Evolutionary conservation across 2,329 filamentous ascomycete genomes (phyloP).

Genomic region (Sporothrix mexicana): DNA sequence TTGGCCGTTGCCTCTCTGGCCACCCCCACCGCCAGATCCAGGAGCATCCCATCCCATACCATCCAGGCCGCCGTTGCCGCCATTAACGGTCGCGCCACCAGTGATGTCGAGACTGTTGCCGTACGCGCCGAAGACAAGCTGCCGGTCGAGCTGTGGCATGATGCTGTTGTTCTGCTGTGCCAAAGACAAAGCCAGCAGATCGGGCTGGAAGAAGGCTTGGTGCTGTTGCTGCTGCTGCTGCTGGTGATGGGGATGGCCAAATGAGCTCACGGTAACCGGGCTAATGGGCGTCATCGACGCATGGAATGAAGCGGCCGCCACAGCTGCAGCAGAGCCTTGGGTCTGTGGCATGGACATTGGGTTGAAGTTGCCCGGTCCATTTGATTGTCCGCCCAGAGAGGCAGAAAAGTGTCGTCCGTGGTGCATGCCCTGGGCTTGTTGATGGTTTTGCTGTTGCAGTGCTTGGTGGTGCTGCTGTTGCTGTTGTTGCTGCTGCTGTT

Average conservation of each 20-base stretch:
- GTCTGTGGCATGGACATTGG: constrained; percentile 51
- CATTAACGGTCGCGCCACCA: constrained; percentile 45
- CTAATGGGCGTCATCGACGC: constrained; percentile 58
- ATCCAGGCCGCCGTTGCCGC: constrained; percentile 52
- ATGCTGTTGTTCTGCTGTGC: constrained; percentile 56
- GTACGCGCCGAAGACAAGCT: constrained; percentile 78
- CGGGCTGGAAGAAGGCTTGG: constrained; percentile 54
- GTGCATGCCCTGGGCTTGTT: constrained; percentile 46
- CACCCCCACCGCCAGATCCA: constrained; percentile 32
- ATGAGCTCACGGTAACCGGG: constrained; percentile 52
- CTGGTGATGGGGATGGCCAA: constrained; percentile 43
- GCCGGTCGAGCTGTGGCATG: constrained; percentile 73
- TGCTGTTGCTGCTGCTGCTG: constrained; percentile 36
- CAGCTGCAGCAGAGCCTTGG: constrained; percentile 50
- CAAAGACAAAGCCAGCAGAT: constrained; percentile 61
- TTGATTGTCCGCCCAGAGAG: constrained; percentile 50
- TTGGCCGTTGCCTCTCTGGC: constrained; percentile 20
- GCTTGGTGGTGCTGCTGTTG: constrained; percentile 40
- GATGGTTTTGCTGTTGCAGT: constrained; percentile 37
- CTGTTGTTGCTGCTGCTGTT: constrained; percentile 48
- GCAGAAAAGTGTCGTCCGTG: constrained; percentile 52
- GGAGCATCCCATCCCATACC: constrained; percentile 50
- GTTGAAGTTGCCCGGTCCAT: constrained; percentile 50
- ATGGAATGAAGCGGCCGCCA: constrained; percentile 53
- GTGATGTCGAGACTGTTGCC: constrained; percentile 56